Conservation (phyloP, 768 basidiomycete species). For the Mycena chlorophos region DNA sequence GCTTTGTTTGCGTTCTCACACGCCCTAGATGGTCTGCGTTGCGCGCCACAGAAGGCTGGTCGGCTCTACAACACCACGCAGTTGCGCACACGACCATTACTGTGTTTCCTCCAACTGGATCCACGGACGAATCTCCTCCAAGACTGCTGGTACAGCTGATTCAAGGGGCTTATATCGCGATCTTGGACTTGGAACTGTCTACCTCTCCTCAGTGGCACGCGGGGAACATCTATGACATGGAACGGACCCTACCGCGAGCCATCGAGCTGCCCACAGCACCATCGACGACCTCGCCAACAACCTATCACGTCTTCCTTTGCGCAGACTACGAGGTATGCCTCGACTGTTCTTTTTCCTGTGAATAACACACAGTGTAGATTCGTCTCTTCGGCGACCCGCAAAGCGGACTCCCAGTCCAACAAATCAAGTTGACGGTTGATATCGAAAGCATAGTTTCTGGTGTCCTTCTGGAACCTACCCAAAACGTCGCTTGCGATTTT, state of each 20-base stretch:
- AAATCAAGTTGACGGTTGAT: constrained; percentile 50
- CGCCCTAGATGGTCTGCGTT: constrained; percentile 65
- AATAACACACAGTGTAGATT: constrained; percentile 49
- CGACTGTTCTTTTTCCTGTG: neutral
- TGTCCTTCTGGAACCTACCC: constrained; percentile 46
- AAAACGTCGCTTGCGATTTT: constrained; percentile 66
- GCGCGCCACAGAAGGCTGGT: constrained; percentile 83
- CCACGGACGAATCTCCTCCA: constrained; percentile 31
- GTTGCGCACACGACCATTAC: constrained; percentile 66
- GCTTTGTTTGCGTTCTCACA: constrained; percentile 2
- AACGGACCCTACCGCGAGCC: constrained; percentile 48
- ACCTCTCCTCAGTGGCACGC: constrained; percentile 62
- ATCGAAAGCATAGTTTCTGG: constrained; percentile 32
- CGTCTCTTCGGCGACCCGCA: constrained; percentile 80
- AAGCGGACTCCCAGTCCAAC: constrained; percentile 53
- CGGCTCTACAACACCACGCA: constrained; percentile 77
- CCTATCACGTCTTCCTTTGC: constrained; percentile 71
- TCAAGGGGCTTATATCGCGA: constrained; percentile 75
- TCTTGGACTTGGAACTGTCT: constrained; percentile 37
- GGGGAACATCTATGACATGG: constrained; percentile 84
- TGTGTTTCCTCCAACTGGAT: constrained; percentile 45
- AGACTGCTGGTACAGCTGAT: constrained; percentile 59
- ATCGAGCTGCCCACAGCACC: constrained; percentile 52
- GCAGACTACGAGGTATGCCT: constrained; percentile 76
- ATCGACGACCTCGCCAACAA: constrained; percentile 41